Evolutionary conservation across 192 early-diverging fungal species (phyloP).

Genomic region (Linnemannia exigua): DNA sequence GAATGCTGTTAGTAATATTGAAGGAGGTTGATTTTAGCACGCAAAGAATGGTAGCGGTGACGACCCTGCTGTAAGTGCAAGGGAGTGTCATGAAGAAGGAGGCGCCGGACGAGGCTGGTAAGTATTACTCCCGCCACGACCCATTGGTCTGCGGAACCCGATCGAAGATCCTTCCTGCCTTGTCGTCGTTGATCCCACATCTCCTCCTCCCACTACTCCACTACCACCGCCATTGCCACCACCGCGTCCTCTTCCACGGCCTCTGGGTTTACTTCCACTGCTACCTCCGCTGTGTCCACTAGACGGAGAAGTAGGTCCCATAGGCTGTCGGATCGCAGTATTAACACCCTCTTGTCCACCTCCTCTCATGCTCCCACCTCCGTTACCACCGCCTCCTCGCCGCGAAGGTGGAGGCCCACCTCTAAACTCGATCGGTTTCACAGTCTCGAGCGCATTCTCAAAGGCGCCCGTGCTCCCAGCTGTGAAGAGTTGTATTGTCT

Average conservation of each 20-base stretch:
- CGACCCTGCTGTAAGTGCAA: neutral
- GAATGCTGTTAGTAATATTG: neutral
- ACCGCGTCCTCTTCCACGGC: neutral
- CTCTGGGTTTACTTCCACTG: neutral
- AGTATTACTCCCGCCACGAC: neutral
- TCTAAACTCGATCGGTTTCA: slow-evolving; percentile 38
- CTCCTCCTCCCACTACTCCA: neutral
- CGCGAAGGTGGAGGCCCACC: slow-evolving; percentile 16
- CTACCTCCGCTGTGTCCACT: neutral
- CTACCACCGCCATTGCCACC: neutral
- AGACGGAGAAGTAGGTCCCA: slow-evolving; percentile 15
- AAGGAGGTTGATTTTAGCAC: too few species aligned
- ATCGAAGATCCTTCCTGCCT: slow-evolving; percentile 18
- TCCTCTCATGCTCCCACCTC: neutral
- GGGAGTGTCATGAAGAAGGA: neutral
- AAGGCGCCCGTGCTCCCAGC: neutral
- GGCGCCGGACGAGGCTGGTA: neutral
- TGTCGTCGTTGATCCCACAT: neutral
- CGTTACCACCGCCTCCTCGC: neutral
- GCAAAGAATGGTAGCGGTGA: too few species aligned
- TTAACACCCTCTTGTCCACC: neutral
- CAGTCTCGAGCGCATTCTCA: neutral
- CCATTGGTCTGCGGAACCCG: slow-evolving; percentile 25
- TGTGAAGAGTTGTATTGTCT: neutral
- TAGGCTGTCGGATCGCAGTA: slow-evolving; percentile 34